phyloP scores from a whole-genome alignment of 2,329 filamentous ascomycete genomes.

The Chaetoscypha palmicola region DNA sequence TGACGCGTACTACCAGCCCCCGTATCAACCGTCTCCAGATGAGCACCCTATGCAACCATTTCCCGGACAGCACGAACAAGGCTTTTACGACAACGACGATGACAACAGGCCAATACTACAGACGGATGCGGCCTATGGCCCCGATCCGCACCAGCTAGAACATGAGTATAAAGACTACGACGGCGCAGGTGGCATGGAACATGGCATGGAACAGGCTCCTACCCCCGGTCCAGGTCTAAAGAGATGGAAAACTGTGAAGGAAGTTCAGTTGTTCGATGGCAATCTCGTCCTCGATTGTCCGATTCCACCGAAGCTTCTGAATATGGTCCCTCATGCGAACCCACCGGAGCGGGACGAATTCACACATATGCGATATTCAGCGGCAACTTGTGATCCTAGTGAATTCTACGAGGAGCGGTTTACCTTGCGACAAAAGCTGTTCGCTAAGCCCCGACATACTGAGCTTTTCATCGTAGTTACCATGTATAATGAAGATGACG shows the following conservation, averaged over 20 bases:
- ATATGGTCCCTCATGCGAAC: constrained; percentile 33
- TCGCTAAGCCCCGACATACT: constrained; percentile 85
- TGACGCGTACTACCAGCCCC: constrained; percentile 77
- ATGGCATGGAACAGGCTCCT: constrained; percentile 17
- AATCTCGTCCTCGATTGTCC: constrained; percentile 97
- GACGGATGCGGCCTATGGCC: constrained; percentile 43
- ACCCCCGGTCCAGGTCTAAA: constrained; percentile 56
- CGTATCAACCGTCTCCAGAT: constrained; percentile 58
- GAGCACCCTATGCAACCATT: constrained; percentile 26
- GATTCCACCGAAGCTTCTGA: constrained; percentile 79
- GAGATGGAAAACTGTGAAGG: constrained; percentile 97
- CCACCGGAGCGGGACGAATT: constrained; percentile 79
- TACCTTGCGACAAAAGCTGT: constrained; percentile 83
- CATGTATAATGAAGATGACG: constrained; percentile 99
- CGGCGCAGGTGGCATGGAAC: constrained; percentile 22
- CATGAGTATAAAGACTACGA: constrained; percentile 40
- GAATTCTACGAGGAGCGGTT: constrained; percentile 87
- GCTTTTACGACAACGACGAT: constrained; percentile 50
- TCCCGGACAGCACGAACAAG: constrained; percentile 17
- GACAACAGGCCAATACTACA: constrained; percentile 73
- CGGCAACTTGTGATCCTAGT: constrained; percentile 86
- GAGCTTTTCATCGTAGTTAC: constrained; percentile 95
- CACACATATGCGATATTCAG: constrained; percentile 88
- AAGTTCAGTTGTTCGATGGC: constrained; percentile 93
- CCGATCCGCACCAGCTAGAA: constrained; percentile 42